A percentile compares a stretch with the other conserved stretches of the same genome.
phyloP scores from a whole-genome alignment of 805 yeast species.

The Candida tallmaniae region DNA sequence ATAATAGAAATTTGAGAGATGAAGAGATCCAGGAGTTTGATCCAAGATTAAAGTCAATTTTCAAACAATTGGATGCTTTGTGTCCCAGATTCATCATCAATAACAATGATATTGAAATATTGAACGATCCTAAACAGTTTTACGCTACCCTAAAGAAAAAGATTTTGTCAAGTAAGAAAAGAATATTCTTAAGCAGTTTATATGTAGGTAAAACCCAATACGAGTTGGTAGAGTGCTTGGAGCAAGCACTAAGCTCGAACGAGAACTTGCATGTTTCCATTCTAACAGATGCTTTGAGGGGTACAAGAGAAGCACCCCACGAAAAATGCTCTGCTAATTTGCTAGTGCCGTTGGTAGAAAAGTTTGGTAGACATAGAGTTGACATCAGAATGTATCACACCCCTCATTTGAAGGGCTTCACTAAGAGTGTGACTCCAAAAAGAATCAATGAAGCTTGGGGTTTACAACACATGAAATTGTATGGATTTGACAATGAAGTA shows the following conservation, averaged over 20 bases:
- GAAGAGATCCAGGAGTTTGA: constrained; percentile 26
- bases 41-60: constrained; percentile 39
- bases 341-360: constrained; percentile 59
- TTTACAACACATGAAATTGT: constrained; percentile 94
- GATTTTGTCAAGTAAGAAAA: constrained; percentile 54
- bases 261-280: constrained; percentile 64
- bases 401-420: constrained; percentile 72
- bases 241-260: constrained; percentile 54
- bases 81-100: constrained; percentile 65
- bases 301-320: constrained; percentile 87
- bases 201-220: constrained; percentile 81
- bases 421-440: constrained; percentile 63
- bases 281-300: constrained; percentile 82
- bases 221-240: constrained; percentile 65
- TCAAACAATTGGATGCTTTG: constrained; percentile 53
- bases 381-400: constrained; percentile 85
- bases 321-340: constrained; percentile 67
- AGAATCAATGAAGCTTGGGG: constrained; percentile 91
- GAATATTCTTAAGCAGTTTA: constrained; percentile 79
- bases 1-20: constrained; percentile 2
- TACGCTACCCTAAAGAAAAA: constrained; percentile 60
- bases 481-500: constrained; percentile 90
- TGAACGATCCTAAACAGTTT: constrained; percentile 67
- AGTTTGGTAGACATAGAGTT: constrained; percentile 63
- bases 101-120: constrained; percentile 53